Base-by-base conservation (phyloP, 2,329 filamentous ascomycete genomes). In the Byssochlamys sp. region DNA sequence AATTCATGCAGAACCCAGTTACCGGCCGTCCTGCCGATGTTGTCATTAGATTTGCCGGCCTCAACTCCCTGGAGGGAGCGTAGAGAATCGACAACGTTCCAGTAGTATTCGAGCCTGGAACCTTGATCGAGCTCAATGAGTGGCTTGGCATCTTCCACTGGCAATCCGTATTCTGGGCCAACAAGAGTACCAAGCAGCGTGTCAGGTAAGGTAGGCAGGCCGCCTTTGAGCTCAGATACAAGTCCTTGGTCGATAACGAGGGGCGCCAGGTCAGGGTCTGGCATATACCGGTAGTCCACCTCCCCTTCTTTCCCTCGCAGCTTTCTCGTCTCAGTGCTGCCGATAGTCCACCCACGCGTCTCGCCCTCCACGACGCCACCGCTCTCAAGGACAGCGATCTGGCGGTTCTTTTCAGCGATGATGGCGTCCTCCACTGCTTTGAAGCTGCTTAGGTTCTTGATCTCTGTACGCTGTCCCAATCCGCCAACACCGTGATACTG, bases 201-300 rank as follows among this genome's bases (percentile, higher is more conserved):
- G 63, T 96, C 91, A 0, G 91, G 90, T 9, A 88, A 77, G 25
- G 83, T 78, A 3, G 90, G 89, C 59, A 96, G 75, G 0, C 80
- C 87, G 0, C 73, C 64, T 24, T 73, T 75, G 12, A 97, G 77
- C 61, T 86, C 78, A 4, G 78, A 68, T 3, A 96, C 77, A 0
- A 97, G 78, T 58, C 89, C 85, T 59, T 76, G 69, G 6, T 85
- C 85, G 59, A 99, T 87, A 2, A 91, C 70, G 1, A 99, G 78
- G 1, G 94, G 90, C 0, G 84, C 81, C 12, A 99, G 80, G 69
- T 99, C 94, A 4, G 94, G 90, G 70, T 99, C 94, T 0, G 94
- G 92, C 92, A 99, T 97, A 70, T 99, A 99, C 49, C 94, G 82
- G 73, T 99, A 99, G 72, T 99, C 94, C 4, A 97, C 91, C 69